These are phyloP conservation scores for Amanita muscaria DNA, from an alignment of 768 basidiomycete genomes.

Conservation along the genomic window DNA sequence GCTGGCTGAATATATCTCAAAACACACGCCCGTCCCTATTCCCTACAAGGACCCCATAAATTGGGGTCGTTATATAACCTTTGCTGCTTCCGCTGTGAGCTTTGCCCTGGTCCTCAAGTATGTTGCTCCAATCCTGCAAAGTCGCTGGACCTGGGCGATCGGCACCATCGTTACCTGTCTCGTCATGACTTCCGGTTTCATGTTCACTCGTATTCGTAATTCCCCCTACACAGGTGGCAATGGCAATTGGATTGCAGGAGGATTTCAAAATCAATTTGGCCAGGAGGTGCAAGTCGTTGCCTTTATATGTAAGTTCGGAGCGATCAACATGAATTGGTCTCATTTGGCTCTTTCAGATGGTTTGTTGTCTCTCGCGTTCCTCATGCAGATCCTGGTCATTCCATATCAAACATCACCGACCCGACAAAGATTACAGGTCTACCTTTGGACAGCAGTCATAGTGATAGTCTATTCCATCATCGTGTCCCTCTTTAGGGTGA, in stretches of 20 bases:
- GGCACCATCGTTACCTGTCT: conserved; percentile 52
- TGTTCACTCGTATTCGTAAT: conserved; percentile 91
- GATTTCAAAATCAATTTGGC: conserved; percentile 86
- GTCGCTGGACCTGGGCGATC: conserved; percentile 72
- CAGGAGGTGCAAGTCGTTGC: conserved; percentile 88
- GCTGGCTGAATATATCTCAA: conserved; percentile 67
- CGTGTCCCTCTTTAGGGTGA: conserved; percentile 79
- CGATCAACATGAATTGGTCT: not conserved
- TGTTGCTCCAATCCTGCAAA: conserved; percentile 55
- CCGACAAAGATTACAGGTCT: conserved; percentile 80
- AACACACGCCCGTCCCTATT: conserved; percentile 69
- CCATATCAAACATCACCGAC: conserved; percentile 66
- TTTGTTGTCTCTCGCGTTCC: conserved; percentile 64
- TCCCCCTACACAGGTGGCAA: conserved; percentile 58
- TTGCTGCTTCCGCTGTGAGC: conserved; percentile 36
- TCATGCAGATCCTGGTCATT: conserved; percentile 73
- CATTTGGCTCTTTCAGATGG: conserved; percentile 54
- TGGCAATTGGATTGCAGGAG: conserved; percentile 77
- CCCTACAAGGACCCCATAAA: conserved; percentile 76
- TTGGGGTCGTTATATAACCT: conserved; percentile 50
- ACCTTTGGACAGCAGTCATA: conserved; percentile 79
- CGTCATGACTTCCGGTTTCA: conserved; percentile 87
- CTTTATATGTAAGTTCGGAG: conserved; percentile 62
- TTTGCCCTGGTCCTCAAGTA: conserved; percentile 46
- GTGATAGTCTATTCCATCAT: conserved; percentile 83